A percentile compares a stretch with the other conserved stretches of the same genome.
These are phyloP conservation scores for Eutypa lata DNA, from an alignment of 2,329 filamentous ascomycete species.

Conservation along the genomic window DNA sequence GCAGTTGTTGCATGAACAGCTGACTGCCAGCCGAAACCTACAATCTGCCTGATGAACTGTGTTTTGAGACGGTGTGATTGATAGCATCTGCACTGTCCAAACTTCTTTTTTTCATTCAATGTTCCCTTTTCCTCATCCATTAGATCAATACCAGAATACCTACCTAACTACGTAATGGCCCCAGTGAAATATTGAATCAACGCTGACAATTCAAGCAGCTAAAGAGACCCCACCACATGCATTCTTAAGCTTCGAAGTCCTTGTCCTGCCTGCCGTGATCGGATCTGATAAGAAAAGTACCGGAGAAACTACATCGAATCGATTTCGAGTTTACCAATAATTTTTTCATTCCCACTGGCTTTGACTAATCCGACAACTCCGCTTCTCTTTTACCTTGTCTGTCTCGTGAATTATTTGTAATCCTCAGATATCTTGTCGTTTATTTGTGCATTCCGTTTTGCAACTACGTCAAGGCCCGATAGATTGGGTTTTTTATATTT, in stretches of 20 bases:
- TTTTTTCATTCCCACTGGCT: slow-evolving; percentile 2
- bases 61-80: background rate
- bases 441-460: background rate
- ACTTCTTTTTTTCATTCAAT: too few relatives aligned
- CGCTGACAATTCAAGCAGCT: too few relatives aligned
- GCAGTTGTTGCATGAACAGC: background rate
- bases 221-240: too few relatives aligned
- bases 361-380: slow-evolving; percentile 20
- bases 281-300: slow-evolving; percentile 21
- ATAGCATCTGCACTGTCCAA: too few relatives aligned
- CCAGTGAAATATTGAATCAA: too few relatives aligned
- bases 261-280: slow-evolving; percentile 17
- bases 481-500: background rate
- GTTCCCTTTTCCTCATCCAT: too few relatives aligned
- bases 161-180: too few relatives aligned
- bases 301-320: slow-evolving; percentile 11
- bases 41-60: background rate
- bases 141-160: too few relatives aligned
- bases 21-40: background rate
- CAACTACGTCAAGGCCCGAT: too few relatives aligned
- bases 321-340: slow-evolving; percentile 13
- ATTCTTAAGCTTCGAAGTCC: too few relatives aligned
- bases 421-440: background rate
- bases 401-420: slow-evolving; percentile 4
- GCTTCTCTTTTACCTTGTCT: slow-evolving; percentile 1